Base-by-base conservation (phyloP, 2,329 filamentous ascomycete species). In the Fusarium sp. region DNA sequence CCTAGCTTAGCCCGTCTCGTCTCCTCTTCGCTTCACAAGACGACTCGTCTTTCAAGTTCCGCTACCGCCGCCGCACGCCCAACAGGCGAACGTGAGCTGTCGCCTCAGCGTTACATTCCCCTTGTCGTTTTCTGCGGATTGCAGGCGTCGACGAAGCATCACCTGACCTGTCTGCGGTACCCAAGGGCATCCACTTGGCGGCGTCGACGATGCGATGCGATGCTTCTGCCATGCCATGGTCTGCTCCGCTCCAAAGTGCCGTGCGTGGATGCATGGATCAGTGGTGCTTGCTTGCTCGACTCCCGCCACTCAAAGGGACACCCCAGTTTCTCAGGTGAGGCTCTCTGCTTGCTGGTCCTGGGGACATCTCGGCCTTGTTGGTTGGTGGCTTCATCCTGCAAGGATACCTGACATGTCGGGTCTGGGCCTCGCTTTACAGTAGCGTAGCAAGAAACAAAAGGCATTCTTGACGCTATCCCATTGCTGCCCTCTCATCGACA, bases 141-240 rank as follows among this genome's bases (percentile, higher is more conserved):
- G 69, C 76, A 71, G 65, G 76, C 76, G 76, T 78, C 72, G 67
- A 71, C 65, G 62, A 37, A 39, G 65, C 68, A 78, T 78, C 76
- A 78, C 76, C 76, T 78, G 76, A 78, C 76, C 64, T 69, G 52
- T 29, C 43, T 64, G 24, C 24, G 60, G 59, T 54, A 24, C 29
- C 54, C 18, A 50, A 50, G 57, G 35, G 45, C 43, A 45, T 43
- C 69, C 69, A 72, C 64, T 54, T 31, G 48, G 63, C 35, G 35
- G 39, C 69, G 66, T 70, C 65, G 58, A 65, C 65, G 35, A 20
- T 61, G 39, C 65, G 35, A 20, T 61, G 39, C 64, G 35, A 20
- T 61, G 20, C 41, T 57, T 45, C 43, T 45, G 43, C 43, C 43
- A 43, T 43, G 37, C 18, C 37, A 43, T 43, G n/a, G 43, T 45